Percentiles rank a stretch among this genome's conserved stretches.
Evolutionary conservation across 192 early-diverging fungal genomes (phyloP).

Genomic region (Kickxella alabastrina): DNA sequence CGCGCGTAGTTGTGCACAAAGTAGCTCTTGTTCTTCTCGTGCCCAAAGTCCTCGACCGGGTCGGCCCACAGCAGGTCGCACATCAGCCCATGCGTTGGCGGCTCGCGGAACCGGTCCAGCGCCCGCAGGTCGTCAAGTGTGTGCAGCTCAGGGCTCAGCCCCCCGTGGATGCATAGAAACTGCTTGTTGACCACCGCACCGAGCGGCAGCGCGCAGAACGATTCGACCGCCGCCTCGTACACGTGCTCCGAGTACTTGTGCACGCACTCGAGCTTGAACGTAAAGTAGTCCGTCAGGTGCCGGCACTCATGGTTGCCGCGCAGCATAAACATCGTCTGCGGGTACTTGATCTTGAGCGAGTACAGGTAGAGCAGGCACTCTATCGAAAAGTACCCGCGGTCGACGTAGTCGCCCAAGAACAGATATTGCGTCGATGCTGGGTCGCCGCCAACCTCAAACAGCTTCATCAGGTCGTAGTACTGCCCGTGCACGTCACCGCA

Average conservation of each 20-base stretch:
- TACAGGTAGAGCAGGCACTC: slow-evolving; percentile 93
- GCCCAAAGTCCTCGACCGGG: slow-evolving; percentile 95
- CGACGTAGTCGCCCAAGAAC: no score
- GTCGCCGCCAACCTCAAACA: slow-evolving; percentile 96
- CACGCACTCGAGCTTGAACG: slow-evolving; percentile 96
- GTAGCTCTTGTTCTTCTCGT: slow-evolving; percentile 82
- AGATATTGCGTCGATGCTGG: slow-evolving; percentile 87
- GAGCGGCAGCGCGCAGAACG: slow-evolving; percentile 89
- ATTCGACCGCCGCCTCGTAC: slow-evolving; percentile 87
- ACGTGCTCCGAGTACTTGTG: slow-evolving; percentile 93
- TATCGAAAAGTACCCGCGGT: slow-evolving; percentile 95
- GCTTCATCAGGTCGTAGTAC: slow-evolving; percentile 95
- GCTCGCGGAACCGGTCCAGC: slow-evolving; percentile 88
- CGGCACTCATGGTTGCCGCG: slow-evolving; percentile 97
- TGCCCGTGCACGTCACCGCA: slow-evolving; percentile 99
- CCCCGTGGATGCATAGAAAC: slow-evolving; percentile 95
- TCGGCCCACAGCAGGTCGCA: slow-evolving; percentile 93
- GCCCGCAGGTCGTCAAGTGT: slow-evolving; percentile 85
- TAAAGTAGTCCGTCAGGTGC: slow-evolving; percentile 97
- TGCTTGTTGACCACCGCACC: slow-evolving; percentile 93
- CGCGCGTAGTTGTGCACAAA: slow-evolving; percentile 92
- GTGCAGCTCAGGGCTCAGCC: slow-evolving; percentile 86
- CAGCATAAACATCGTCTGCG: slow-evolving; percentile 77
- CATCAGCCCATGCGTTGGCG: slow-evolving; percentile 91
- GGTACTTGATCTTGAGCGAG: slow-evolving; percentile 90